Evolutionary conservation across 2,329 filamentous ascomycete species (phyloP).

Genomic region (Exophiala sideris): DNA sequence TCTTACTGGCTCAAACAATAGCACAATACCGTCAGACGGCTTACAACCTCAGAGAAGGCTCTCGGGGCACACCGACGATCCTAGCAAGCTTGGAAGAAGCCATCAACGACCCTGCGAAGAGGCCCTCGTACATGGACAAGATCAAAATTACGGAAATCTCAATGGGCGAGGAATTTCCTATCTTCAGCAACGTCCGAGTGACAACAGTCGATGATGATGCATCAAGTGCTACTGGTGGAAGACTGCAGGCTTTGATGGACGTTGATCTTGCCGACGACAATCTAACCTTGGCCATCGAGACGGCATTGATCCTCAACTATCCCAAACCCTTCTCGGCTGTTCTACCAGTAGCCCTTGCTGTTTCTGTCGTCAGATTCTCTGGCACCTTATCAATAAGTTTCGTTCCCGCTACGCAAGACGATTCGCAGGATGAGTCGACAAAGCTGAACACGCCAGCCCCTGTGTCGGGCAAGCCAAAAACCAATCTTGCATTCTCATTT

Average conservation of each 20-base stretch:
- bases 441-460: slow-evolving; percentile 22
- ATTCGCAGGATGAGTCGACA: slow-evolving; percentile 24
- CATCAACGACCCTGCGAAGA: slow-evolving; percentile 79
- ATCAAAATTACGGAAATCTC: slow-evolving; percentile 93
- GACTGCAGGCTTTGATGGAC: slow-evolving; percentile 92
- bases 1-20: slow-evolving; percentile 92
- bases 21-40: slow-evolving; percentile 92
- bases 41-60: slow-evolving; percentile 70
- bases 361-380: slow-evolving; percentile 90
- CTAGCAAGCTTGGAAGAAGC: slow-evolving; percentile 78
- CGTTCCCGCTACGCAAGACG: slow-evolving; percentile 61
- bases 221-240: slow-evolving; percentile 59
- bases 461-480: slow-evolving; percentile 60
- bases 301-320: slow-evolving; percentile 90
- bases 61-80: slow-evolving; percentile 56
- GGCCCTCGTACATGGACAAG: slow-evolving; percentile 88
- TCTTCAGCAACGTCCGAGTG: slow-evolving; percentile 96
- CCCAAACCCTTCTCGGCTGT: slow-evolving; percentile 85
- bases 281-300: slow-evolving; percentile 91
- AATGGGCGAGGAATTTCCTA: slow-evolving; percentile 94
- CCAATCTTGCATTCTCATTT: slow-evolving; percentile 92
- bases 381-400: slow-evolving; percentile 92
- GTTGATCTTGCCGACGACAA: slow-evolving; percentile 89
- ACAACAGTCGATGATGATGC: slow-evolving; percentile 67
- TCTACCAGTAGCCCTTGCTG: slow-evolving; percentile 83